Evolutionary conservation across 495 filamentous ascomycete genomes (phyloP).

Genomic region (Aspergillus nanangensis): DNA sequence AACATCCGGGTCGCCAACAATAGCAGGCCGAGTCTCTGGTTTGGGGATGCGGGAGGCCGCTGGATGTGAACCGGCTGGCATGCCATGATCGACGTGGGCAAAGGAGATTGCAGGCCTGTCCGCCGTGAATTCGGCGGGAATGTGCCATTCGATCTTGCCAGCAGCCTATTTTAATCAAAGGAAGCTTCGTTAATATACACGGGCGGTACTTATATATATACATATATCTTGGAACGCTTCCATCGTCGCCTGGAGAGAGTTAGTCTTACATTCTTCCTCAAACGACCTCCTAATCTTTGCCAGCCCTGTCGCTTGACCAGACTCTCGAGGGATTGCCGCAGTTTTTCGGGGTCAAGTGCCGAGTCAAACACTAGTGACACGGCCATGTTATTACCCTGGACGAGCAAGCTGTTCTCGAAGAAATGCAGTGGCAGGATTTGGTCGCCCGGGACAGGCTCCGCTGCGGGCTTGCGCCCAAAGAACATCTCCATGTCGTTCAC

Average conservation of each 20-base stretch:
- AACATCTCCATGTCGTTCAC: conserved; percentile 9
- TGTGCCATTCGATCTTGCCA: conserved; percentile 39
- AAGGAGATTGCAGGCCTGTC: conserved; percentile 33
- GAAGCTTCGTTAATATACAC: not conserved
- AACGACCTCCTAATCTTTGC: conserved; percentile 42
- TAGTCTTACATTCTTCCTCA: conserved; percentile 34
- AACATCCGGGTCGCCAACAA: conserved; percentile 16
- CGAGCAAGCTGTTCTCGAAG: conserved; percentile 17
- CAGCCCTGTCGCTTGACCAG: conserved; percentile 37
- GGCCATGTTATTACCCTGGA: conserved; percentile 22
- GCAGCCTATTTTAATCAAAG: conserved; percentile 12
- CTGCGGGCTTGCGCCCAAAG: conserved; percentile 9
- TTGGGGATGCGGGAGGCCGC: conserved; percentile 23
- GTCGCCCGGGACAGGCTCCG: conserved; percentile 14
- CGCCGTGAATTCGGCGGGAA: conserved; percentile 31
- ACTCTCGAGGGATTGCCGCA: conserved; percentile 31
- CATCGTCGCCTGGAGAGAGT: not conserved
- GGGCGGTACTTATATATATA: no score
- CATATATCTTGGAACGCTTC: no score
- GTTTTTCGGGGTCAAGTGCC: conserved; percentile 41
- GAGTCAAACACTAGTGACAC: conserved; percentile 42
- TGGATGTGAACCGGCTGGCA: conserved; percentile 25
- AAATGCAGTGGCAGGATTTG: conserved; percentile 18
- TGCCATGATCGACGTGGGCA: conserved; percentile 27
- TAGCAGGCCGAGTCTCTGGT: conserved; percentile 8